Evolutionary conservation across 2,329 filamentous ascomycete species (phyloP).

Genomic region (Clonostachys rosea): DNA sequence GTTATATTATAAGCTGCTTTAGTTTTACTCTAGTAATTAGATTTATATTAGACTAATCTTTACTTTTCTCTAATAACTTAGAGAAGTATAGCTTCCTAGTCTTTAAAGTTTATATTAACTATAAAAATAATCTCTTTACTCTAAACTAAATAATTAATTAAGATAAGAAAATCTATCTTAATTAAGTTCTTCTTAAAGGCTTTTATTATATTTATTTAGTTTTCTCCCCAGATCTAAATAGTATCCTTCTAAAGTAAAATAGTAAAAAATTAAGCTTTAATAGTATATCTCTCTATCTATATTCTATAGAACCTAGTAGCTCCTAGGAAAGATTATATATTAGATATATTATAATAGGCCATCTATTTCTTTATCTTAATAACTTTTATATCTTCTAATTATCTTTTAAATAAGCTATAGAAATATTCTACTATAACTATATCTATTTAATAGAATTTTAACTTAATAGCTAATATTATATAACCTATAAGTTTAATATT

Average conservation of each 20-base stretch:
- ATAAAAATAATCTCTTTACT: not conserved
- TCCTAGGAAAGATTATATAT: not conserved
- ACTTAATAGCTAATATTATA: not conserved
- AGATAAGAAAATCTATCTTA: not conserved
- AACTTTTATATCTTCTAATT: not conserved
- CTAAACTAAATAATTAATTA: not conserved
- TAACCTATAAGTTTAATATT: not conserved
- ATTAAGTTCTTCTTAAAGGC: not conserved
- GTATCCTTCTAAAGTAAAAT: not conserved
- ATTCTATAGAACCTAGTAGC: not conserved
- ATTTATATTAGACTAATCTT: not conserved
- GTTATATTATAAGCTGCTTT: not conserved
- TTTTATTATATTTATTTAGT: not conserved
- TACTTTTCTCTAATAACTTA: not conserved
- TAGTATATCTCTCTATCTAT: not conserved
- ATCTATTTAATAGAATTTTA: not conserved
- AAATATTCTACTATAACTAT: not conserved
- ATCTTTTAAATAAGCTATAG: not conserved
- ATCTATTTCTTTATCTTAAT: not conserved
- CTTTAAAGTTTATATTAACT: not conserved
- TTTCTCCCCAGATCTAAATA: not conserved
- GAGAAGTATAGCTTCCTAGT: not conserved
- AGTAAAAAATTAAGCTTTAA: not conserved
- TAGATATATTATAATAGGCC: not conserved
- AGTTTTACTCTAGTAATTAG: not conserved